Evolutionary conservation across 805 yeast genomes (phyloP).

Genomic region (Teunomyces barrocoloradensis): DNA sequence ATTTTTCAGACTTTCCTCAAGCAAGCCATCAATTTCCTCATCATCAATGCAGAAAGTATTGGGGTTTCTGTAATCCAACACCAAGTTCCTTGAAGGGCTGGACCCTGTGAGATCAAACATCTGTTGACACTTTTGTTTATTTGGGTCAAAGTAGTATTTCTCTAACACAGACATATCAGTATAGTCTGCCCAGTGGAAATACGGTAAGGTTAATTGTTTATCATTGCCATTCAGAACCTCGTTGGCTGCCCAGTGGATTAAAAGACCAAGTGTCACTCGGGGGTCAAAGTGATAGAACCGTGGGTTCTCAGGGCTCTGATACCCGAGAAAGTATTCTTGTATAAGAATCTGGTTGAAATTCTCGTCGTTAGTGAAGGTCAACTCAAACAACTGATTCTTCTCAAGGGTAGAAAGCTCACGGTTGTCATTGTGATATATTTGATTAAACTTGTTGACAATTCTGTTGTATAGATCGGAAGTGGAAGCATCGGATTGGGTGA

Average conservation of each 20-base stretch:
- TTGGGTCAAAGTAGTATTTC: slow-evolving; percentile 10
- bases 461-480: slow-evolving; percentile 4
- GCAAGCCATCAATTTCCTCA: slow-evolving; percentile 13
- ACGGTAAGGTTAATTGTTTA: slow-evolving; percentile 13
- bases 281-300: slow-evolving; percentile 24
- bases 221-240: slow-evolving; percentile 6
- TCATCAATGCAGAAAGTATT: slow-evolving; percentile 25
- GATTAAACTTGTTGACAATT: slow-evolving; percentile 2
- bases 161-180: slow-evolving; percentile 22
- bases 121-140: slow-evolving; percentile 17
- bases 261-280: slow-evolving; percentile 23
- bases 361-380: slow-evolving; percentile 3
- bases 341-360: slow-evolving; percentile 10
- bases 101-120: slow-evolving; percentile 16
- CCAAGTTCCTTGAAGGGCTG: slow-evolving; percentile 9
- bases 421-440: not conserved
- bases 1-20: not conserved
- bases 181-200: slow-evolving; percentile 36
- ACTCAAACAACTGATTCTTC: not conserved
- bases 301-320: slow-evolving; percentile 7
- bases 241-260: slow-evolving; percentile 9
- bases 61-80: slow-evolving; percentile 13
- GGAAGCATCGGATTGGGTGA: not conserved
- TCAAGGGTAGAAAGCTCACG: not conserved
- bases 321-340: slow-evolving; percentile 12